phyloP scores from a whole-genome alignment of 2,329 filamentous ascomycete genomes.

The Phyllosticta citrichinensis region DNA sequence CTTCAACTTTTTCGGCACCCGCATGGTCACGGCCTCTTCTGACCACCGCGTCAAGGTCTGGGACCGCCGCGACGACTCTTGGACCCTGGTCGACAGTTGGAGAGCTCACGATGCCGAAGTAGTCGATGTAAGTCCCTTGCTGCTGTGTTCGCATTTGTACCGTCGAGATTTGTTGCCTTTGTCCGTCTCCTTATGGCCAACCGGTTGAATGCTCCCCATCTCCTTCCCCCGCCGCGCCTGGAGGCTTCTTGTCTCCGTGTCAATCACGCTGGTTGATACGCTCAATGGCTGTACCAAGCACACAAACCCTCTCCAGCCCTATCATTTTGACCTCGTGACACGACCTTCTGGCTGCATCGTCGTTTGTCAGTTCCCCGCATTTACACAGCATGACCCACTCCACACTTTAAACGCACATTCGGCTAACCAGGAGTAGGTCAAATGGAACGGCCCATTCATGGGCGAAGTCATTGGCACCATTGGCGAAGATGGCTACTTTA shows the following conservation, averaged over 20 bases:
- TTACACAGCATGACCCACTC: not conserved
- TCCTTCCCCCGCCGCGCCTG: no score
- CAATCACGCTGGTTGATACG: no score
- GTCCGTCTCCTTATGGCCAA: not conserved
- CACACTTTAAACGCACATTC: no score
- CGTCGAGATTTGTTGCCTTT: not conserved
- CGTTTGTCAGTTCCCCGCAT: conserved; percentile 4
- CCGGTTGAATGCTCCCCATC: not conserved
- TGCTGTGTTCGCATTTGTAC: not conserved
- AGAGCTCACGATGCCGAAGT: conserved; percentile 84
- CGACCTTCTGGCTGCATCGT: conserved; percentile 7
- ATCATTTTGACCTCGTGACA: no score
- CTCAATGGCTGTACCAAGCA: not conserved
- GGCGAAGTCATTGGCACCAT: conserved; percentile 84
- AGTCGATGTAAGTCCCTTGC: conserved; percentile 54
- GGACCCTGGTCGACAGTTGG: conserved; percentile 80
- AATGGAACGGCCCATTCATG: conserved; percentile 86
- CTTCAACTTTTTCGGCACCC: conserved; percentile 87
- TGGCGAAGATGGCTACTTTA: conserved; percentile 80
- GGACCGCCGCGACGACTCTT: conserved; percentile 66
- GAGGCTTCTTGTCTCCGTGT: no score
- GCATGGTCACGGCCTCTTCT: conserved; percentile 81
- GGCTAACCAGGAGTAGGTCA: conserved; percentile 47
- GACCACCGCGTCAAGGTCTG: conserved; percentile 92
- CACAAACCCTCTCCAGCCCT: not conserved